Base-by-base conservation (phyloP, 345 rosid species). In the Camelina laxa region DNA sequence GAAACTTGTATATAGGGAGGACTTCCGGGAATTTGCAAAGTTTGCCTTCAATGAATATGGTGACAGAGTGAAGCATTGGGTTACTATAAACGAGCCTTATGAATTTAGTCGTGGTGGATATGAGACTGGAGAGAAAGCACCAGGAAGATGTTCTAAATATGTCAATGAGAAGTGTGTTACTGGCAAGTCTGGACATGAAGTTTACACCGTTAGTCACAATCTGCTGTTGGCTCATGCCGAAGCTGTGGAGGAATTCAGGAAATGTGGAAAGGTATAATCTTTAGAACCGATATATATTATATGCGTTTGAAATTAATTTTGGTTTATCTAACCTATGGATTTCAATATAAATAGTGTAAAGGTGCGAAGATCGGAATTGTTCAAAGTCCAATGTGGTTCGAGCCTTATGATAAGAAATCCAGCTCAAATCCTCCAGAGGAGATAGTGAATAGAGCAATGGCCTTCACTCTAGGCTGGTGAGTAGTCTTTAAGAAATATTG, bases 1-100 rank as follows among this genome's bases (percentile, higher is more conserved):
- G 20, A 42, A 24, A 42, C 39, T 65, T 10, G 14, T 76, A 9
- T 2, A 10, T 31, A 77, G 81, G 73, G 77, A 60, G 69, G 81
- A 78, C 38, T 78, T 78, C 31, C 69, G 65, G 2, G 81, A 60
- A 10, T 78, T 66, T 48, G 75, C 78, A 30, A 69, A 75, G 68
- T 78, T 78, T 78, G 59, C 30, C 12, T 78, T 78, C 69, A 66
- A 66, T 60, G 65, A 58, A 67, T 78, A 72, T 22, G 90, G 90
- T 45, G 87, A 86, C 15, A 69, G 84, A 71, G 88, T 86, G n/a
- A 84, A 86, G 66, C 83, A 81, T 27, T 86, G 90, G 90, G 75
- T 76, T 30, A 84, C 88, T 12, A 61, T 86, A 49, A 86, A 86
- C 31, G 88, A 86, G 27, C 90, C 90, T 59, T 65, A 31, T 55